These are phyloP conservation scores for Cucurbita ficifolia DNA, from an alignment of 306 rosid species.

Conservation along the genomic window DNA sequence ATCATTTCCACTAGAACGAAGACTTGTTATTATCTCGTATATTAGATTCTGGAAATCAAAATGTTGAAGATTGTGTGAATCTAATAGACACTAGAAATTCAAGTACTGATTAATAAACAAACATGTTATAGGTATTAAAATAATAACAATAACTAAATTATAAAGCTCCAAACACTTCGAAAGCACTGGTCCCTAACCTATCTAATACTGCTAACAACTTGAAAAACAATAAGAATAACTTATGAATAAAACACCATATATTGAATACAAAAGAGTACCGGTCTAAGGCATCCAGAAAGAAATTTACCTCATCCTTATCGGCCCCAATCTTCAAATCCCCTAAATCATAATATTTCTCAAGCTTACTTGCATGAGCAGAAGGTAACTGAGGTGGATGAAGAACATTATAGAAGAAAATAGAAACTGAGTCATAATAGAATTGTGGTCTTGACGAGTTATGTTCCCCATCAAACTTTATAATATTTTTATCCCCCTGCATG, in stretches of 20 bases:
- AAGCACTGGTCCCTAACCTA: not conserved
- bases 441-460: conserved; percentile 97
- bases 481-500: conserved; percentile 75
- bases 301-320: conserved; percentile 54
- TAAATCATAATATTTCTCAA: conserved; percentile 57
- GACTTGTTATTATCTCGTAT: conserved; percentile 50
- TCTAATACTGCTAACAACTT: not conserved
- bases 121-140: not conserved
- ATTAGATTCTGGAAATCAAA: conserved; percentile 40
- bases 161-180: not conserved
- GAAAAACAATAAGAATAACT: not conserved
- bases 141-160: not conserved
- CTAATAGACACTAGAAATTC: not conserved
- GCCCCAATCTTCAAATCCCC: conserved; percentile 57
- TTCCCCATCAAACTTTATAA: conserved; percentile 77
- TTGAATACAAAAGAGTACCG: not conserved
- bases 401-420: conserved; percentile 79
- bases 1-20: conserved; percentile 37
- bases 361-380: conserved; percentile 38
- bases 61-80: not conserved
- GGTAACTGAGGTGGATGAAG: conserved; percentile 66
- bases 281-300: not conserved
- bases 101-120: not conserved
- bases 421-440: conserved; percentile 70
- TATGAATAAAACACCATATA: not conserved